Conservation (phyloP, 2,329 filamentous ascomycete species). For the Ceratocystis cubensis region DNA sequence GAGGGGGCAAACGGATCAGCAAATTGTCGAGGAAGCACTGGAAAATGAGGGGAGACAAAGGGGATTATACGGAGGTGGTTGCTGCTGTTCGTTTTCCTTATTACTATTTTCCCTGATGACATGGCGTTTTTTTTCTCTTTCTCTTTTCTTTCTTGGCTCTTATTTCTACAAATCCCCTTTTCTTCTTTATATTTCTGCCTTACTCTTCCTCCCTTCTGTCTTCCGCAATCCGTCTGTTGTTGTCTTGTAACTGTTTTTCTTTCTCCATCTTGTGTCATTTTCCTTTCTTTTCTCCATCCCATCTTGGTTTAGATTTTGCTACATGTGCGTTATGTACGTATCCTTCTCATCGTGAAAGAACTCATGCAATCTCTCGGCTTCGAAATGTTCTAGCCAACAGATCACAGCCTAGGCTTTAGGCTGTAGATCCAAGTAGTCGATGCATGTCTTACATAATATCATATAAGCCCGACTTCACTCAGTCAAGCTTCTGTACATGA, state of each 20-base stretch:
- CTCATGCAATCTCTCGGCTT: not conserved
- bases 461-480: too few species aligned
- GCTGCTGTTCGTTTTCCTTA: not conserved
- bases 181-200: slow-evolving; percentile 10
- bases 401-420: not conserved
- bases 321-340: not conserved
- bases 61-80: not conserved
- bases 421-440: not conserved
- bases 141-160: slow-evolving; percentile 5
- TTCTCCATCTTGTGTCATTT: not conserved
- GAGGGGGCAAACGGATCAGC: not conserved
- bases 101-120: slow-evolving; percentile 11
- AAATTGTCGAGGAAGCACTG: slow-evolving; percentile 1
- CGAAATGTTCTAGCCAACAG: not conserved
- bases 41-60: slow-evolving; percentile 3
- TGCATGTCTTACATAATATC: not conserved
- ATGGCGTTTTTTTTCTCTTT: slow-evolving; percentile 6
- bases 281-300: slow-evolving; percentile 2
- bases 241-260: not conserved
- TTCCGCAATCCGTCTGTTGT: not conserved
- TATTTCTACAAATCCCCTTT: slow-evolving; percentile 1
- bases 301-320: not conserved
- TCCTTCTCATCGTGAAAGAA: not conserved
- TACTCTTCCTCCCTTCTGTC: not conserved
- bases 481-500: not conserved